Evolutionary conservation across 1,284 basidiomycete genomes (phyloP), one percentile per base, ranked within the genome.

Genomic region (Marasmius sp.): DNA sequence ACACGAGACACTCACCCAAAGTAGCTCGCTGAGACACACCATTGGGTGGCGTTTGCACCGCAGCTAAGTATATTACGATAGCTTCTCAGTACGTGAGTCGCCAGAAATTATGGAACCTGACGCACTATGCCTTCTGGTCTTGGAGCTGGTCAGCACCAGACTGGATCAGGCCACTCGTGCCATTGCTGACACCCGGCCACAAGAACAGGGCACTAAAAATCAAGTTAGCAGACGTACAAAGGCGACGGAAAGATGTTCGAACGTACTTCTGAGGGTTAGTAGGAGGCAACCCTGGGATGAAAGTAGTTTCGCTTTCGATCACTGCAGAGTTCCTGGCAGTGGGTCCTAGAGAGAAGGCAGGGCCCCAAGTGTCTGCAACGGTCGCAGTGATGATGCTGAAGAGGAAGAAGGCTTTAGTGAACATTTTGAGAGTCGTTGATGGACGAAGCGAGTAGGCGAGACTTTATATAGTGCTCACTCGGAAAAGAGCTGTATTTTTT

Each of bases 311-410:
- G 16, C 50, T 56, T 34, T 59, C 63, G 20, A 62, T 60, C 20
- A 64, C 47, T 9, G 63, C 63, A 41, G 16, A 47, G 16, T 47
- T 47, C 8, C 43, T 39, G 11, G 34, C 55, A 12, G 63, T 62
- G 12, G 63, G 63, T 22, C 63, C 63, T 12, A 64, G 39, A 27
- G 63, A 64, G 43, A 41, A 64, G 11, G 63, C 63, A 16, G 63
- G 63, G 9, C 63, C 63, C 63, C 63, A 64, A n/a, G 63, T 49
- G 48, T 64, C 63, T 12, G 59, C 62, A 11, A 57, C 43, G 18
- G 50, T 27, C 8, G 47, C 52, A 37, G 38, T 37, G 6, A 52
- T 6, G 49, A 57, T 18, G 34, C 48, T 38, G 27, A 50, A 27
- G 43, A 61, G 49, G 37, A 51, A 20, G 51, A 50, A 27, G 50